phyloP scores from a whole-genome alignment of 306 rosid genomes.

The Astragalus membranaceus region DNA sequence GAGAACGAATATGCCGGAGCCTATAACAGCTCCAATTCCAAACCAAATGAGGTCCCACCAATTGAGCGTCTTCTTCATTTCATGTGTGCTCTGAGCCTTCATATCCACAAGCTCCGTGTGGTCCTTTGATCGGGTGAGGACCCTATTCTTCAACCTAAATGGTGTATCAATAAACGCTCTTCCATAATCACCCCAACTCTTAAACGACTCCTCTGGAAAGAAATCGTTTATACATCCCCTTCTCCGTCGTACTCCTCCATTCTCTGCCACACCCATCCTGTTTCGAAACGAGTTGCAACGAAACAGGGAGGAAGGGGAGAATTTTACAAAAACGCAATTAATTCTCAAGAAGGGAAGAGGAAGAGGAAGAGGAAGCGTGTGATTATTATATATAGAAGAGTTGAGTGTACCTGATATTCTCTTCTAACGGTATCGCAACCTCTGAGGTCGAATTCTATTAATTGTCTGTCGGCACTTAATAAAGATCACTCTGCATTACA shows the following conservation, averaged over 20 bases:
- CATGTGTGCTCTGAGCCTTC: slow-evolving; percentile 46
- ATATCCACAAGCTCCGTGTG: slow-evolving; percentile 52
- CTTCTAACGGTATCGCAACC: neutral
- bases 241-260: neutral
- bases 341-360: no score
- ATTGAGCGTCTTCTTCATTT: slow-evolving; percentile 67
- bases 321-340: no score
- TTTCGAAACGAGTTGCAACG: no score
- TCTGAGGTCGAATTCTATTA: no score
- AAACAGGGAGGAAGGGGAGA: no score
- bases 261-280: no score
- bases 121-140: slow-evolving; percentile 45
- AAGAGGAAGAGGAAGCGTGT: no score
- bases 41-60: slow-evolving; percentile 93
- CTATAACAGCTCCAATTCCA: slow-evolving; percentile 67
- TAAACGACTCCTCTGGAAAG: slow-evolving; percentile 76
- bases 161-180: slow-evolving; percentile 47
- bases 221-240: slow-evolving; percentile 49
- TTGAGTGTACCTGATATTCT: no score
- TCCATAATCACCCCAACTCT: slow-evolving; percentile 46
- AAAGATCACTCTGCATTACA: no score
- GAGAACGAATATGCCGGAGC: slow-evolving; percentile 71
- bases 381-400: no score
- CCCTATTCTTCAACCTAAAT: slow-evolving; percentile 37
- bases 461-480: no score